These are phyloP conservation scores for Kregervanrija delftensis DNA, from an alignment of 805 yeast species.

Conservation along the genomic window DNA sequence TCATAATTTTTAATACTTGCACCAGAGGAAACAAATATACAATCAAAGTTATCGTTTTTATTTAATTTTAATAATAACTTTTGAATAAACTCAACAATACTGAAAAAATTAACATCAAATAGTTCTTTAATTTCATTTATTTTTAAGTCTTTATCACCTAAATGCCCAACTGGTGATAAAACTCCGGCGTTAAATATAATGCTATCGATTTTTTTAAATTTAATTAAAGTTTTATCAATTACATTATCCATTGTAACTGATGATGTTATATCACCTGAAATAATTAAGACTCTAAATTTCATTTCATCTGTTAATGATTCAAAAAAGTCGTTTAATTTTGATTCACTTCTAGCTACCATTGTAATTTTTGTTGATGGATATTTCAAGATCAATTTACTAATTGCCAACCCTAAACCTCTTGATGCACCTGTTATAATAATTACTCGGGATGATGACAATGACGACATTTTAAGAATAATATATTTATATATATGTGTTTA, in stretches of 20 bases:
- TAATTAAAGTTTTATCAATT: constrained; percentile 36
- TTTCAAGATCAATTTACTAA: constrained; percentile 46
- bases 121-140: constrained; percentile 52
- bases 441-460: constrained; percentile 8
- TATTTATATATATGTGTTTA: too few relatives aligned
- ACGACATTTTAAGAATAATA: too few relatives aligned
- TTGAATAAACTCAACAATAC: constrained; percentile 56
- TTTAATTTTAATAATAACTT: constrained; percentile 37
- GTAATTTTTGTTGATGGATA: constrained; percentile 37
- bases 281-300: constrained; percentile 40
- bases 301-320: constrained; percentile 39
- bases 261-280: constrained; percentile 57
- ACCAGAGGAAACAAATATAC: constrained; percentile 84
- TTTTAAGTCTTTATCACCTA: constrained; percentile 41
- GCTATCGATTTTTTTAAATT: constrained; percentile 55
- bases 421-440: constrained; percentile 59
- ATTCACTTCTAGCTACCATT: constrained; percentile 66
- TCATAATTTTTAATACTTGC: constrained; percentile 60
- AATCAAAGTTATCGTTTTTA: constrained; percentile 21
- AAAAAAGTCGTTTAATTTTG: constrained; percentile 27
- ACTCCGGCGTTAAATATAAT: constrained; percentile 78
- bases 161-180: constrained; percentile 63
- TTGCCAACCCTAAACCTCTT: constrained; percentile 78
- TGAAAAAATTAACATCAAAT: constrained; percentile 73
- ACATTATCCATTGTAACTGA: constrained; percentile 30